phyloP scores from a whole-genome alignment of 257 asterid genomes.

The Nicotiana sylvestris region DNA sequence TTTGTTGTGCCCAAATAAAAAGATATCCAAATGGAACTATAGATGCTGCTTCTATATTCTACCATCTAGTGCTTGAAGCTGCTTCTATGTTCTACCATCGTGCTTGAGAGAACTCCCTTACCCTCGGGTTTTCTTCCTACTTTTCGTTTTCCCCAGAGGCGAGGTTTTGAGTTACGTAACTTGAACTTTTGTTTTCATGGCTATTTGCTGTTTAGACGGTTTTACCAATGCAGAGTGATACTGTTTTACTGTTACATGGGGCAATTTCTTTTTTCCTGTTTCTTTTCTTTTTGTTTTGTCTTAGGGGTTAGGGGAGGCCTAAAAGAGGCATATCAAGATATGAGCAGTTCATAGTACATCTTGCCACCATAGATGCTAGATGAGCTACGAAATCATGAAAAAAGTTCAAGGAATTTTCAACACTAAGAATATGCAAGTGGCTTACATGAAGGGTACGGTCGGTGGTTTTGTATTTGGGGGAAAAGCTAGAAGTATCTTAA shows the following conservation, averaged over 20 bases:
- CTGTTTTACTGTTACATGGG: constrained; percentile 3
- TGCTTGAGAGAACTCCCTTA: not conserved
- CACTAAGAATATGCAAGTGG: not conserved
- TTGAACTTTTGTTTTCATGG: not conserved
- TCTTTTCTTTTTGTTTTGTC: not conserved
- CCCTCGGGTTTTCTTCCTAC: not conserved
- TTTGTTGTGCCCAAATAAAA: not conserved
- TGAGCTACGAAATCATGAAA: not conserved
- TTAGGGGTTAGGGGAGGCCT: not conserved
- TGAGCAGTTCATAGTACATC: not conserved
- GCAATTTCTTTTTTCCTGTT: not conserved
- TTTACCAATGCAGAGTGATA: not conserved
- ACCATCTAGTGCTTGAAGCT: not conserved
- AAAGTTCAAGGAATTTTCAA: not conserved
- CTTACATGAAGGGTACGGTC: not conserved
- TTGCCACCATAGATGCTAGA: not conserved
- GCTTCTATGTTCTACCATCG: not conserved
- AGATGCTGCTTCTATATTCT: not conserved
- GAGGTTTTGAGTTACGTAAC: not conserved
- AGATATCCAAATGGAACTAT: not conserved
- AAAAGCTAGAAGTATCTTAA: not conserved
- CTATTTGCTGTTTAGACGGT: not conserved
- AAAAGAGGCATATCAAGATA: not conserved
- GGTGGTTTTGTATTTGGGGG: not conserved
- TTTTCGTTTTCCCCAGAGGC: not conserved